Base-by-base conservation (phyloP, 1,139 yeast species). In the Sugiyamaella novakii region DNA sequence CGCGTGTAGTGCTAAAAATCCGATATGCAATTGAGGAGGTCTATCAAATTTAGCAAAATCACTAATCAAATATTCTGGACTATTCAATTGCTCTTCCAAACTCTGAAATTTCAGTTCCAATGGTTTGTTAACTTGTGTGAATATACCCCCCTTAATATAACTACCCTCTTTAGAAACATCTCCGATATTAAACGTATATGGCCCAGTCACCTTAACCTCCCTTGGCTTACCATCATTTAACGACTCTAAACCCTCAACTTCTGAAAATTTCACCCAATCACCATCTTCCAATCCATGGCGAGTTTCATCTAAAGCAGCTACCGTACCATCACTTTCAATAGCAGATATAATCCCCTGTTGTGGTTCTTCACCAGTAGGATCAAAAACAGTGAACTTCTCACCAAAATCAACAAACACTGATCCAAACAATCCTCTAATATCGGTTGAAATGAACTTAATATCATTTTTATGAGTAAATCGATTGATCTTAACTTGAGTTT, bases 241-340 rank as follows among this genome's bases (percentile, higher is more conserved):
- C 47, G 62, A 64, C 33, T 73, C 75, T 21, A 78, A 59, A 19
- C 97, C 97, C 59, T 83, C 80, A 29, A 91, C 83, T 68, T 91
- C 98, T n/a, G 87, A 67, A 63, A 91, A 91, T 65, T 84, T 86
- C 48, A 92, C 96, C 64, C 73, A 87, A 62, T 87, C 87, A 15
- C 97, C 98, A 67, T 88, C 96, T 71, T 89, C 88, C 51, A 92
- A 75, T 10, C 96, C 96, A 65, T 92, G 99, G 68, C 98, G 83
- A 54, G 80, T 83, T 59, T 89, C 98, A 64, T 87, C 96, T 61
- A 91, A 77, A 76, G 87, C 87, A 21, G 97, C 86, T 28, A 92
- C 96, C 3, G 91, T 84, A 47, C 98, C 98, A 62, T 87, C 79
- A n/a, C 75, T 66, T 63, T 89, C 96, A 55, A 92, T 83, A 64